Percentiles rank a stretch among this genome's conserved stretches.
Conservation (phyloP, 2,329 filamentous ascomycete species). For the Cercospora zeae-maydis region DNA sequence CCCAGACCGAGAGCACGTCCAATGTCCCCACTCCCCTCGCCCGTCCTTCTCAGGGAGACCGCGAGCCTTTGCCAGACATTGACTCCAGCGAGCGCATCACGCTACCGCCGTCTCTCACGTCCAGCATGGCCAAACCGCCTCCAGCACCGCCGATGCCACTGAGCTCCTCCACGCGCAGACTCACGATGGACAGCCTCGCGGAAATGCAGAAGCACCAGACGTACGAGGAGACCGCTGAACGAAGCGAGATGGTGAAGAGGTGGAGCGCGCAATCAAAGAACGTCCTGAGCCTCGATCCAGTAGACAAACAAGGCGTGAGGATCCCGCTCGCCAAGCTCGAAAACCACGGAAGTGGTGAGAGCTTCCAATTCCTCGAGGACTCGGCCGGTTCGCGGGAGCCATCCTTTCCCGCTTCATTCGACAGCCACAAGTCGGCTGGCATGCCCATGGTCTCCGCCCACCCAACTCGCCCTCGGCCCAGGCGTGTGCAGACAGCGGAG, state of each 20-base stretch:
- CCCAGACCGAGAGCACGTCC: conserved; percentile 45
- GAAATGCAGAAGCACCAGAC: conserved; percentile 26
- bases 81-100: conserved; percentile 26
- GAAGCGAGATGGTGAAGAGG: conserved; percentile 26
- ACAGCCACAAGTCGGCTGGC: conserved; percentile 26
- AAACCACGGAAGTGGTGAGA: conserved; percentile 58
- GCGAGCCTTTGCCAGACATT: conserved; percentile 36
- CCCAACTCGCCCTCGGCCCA: conserved; percentile 14
- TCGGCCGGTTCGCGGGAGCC: conserved; percentile 56
- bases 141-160: background rate
- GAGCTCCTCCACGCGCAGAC: conserved; percentile 11
- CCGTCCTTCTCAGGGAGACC: conserved; percentile 35
- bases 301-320: conserved; percentile 28
- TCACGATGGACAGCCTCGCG: conserved; percentile 26
- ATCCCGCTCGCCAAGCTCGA: conserved; percentile 38
- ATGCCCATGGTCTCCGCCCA: conserved; percentile 25
- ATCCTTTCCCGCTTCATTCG: conserved; percentile 53
- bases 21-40: conserved; percentile 54
- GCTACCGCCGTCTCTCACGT: conserved; percentile 29
- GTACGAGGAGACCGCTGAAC: conserved; percentile 12
- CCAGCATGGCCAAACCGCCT: conserved; percentile 9
- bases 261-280: conserved; percentile 31
- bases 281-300: conserved; percentile 28
- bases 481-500: background rate
- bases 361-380: conserved; percentile 62